Evolutionary conservation across 306 rosid genomes (phyloP), one percentile per base, ranked within the genome.

Genomic region (Acacia acuminata): DNA sequence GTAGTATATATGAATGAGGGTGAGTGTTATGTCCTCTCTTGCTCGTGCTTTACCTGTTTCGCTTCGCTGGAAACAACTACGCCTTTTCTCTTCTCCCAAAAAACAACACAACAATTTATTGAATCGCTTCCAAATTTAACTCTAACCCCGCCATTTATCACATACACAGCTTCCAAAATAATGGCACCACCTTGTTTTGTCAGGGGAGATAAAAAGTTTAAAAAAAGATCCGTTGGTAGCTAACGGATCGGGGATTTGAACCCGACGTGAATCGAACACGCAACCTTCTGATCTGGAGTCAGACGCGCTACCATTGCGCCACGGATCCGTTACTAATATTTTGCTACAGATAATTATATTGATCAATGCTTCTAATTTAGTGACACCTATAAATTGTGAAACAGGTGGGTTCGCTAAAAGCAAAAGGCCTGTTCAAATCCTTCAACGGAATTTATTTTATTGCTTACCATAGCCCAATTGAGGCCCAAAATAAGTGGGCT

Each of bases 221-320:
- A 38, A 6, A 38, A 36, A 6, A 4, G 42, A 83, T 63, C 81
- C 81, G 47, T 2, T 6, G 73, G 60, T 36, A 82, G 60, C 58
- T 0, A 0, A 12, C 76, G 50, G 60, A 75, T 25, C 17, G 63
- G 75, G 69, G 5, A 4, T 5, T 73, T 86, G 85, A 86, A 86
- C 87, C 85, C 82, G 87, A 86, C 87, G 87, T 86, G 87, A 83
- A 86, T 86, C 89, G 85, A 83, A 86, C 86, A 86, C 87, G 85
- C 89, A 83, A 80, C 85, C 89, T 86, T 86, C 85, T 86, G 87
- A 86, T 83, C 89, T 86, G 87, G 89, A 86, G 87, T 86, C 89
- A 86, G 89, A 86, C 87, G 89, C 85, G 87, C 89, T 86, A 83
- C 89, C 89, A 83, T 86, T 86, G 85, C 85, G 83, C 87, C 89